Evolutionary conservation across 179 eudicot species (phyloP).

Genomic region (Spergularia azorica): DNA sequence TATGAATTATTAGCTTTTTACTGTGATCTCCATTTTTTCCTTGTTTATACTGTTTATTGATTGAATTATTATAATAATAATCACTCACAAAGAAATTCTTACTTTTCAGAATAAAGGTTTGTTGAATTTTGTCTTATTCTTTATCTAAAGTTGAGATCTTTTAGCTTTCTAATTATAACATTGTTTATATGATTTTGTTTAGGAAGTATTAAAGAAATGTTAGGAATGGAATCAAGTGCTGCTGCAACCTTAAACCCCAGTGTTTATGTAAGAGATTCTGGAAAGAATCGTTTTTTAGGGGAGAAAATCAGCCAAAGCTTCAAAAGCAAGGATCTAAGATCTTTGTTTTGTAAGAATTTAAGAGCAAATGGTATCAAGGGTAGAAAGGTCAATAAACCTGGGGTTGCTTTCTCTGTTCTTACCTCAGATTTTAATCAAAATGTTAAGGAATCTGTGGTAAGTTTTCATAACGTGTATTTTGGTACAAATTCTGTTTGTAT

Average conservation of each 20-base stretch:
- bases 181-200: slow-evolving; percentile 13
- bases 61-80: not conserved
- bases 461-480: not conserved
- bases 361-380: slow-evolving; percentile 20
- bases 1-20: not conserved
- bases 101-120: slow-evolving; percentile 15
- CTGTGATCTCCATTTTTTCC: not conserved
- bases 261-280: slow-evolving; percentile 27
- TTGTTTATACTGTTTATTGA: slow-evolving; percentile 1
- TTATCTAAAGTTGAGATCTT: slow-evolving; percentile 23
- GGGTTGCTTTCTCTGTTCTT: slow-evolving; percentile 53
- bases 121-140: not conserved
- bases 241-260: slow-evolving; percentile 36
- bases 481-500: not conserved
- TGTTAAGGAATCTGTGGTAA: slow-evolving; percentile 51
- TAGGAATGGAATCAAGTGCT: slow-evolving; percentile 57
- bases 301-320: slow-evolving; percentile 36
- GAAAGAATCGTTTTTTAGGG: slow-evolving; percentile 40
- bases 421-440: slow-evolving; percentile 52
- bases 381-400: slow-evolving; percentile 38
- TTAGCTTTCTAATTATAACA: slow-evolving; percentile 16
- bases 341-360: slow-evolving; percentile 32
- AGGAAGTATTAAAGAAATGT: not conserved
- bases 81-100: not conserved
- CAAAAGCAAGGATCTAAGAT: slow-evolving; percentile 34